Evolutionary conservation across 1,284 basidiomycete species (phyloP).

Genomic region (Sporisorium exsertum): DNA sequence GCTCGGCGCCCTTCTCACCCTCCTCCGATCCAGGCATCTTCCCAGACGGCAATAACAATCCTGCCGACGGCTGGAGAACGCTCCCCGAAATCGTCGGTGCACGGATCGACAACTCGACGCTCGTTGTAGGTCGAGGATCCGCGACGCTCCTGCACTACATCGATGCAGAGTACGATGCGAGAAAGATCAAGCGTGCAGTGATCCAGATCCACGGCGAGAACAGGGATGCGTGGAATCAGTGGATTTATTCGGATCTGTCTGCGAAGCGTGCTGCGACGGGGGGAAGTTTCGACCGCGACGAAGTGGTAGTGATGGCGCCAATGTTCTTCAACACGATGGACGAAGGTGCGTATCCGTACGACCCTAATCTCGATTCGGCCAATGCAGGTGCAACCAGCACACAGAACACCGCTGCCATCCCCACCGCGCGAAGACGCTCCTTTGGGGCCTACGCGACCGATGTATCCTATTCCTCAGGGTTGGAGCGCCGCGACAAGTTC

Average conservation of each 20-base stretch:
- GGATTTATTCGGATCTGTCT: slow-evolving; percentile 58
- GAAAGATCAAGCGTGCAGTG: slow-evolving; percentile 58
- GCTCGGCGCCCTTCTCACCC: slow-evolving; percentile 4
- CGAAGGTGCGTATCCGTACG: slow-evolving; percentile 55
- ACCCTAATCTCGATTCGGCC: slow-evolving; percentile 13
- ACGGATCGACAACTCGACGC: slow-evolving; percentile 54
- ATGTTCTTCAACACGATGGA: slow-evolving; percentile 58
- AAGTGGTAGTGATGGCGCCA: slow-evolving; percentile 61
- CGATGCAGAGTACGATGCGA: slow-evolving; percentile 41
- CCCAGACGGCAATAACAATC: slow-evolving; percentile 38
- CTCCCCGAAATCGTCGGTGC: slow-evolving; percentile 56
- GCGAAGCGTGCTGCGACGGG: slow-evolving; percentile 42
- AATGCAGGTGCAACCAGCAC: slow-evolving; percentile 11
- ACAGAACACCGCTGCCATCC: slow-evolving; percentile 14
- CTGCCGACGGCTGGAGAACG: slow-evolving; percentile 39
- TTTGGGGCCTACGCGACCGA: slow-evolving; percentile 4
- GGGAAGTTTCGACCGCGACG: slow-evolving; percentile 50
- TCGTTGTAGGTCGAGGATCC: slow-evolving; percentile 38
- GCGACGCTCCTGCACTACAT: slow-evolving; percentile 57
- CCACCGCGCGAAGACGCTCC: background rate
- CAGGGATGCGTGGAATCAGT: slow-evolving; percentile 65
- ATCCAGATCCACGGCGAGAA: slow-evolving; percentile 64
- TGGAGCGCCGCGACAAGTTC: background rate
- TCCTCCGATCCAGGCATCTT: slow-evolving; percentile 51
- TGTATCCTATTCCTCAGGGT: background rate